Conservation (phyloP, 2,329 filamentous ascomycete species). For the Ophiocordyceps polyrhachis-furcata region DNA sequence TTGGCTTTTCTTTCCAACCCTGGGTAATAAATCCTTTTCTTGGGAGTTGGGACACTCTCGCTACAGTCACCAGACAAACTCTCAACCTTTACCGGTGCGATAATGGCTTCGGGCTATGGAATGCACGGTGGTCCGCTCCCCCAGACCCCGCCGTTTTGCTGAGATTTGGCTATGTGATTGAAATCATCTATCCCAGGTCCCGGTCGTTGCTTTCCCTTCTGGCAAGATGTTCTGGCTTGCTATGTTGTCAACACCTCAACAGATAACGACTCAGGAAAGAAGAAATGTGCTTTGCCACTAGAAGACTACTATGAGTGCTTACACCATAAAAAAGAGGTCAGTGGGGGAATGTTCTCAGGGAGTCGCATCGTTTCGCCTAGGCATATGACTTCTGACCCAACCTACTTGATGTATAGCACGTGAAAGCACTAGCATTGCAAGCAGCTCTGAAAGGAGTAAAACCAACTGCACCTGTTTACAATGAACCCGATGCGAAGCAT, state of each 20-base stretch:
- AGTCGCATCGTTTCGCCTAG: neutral
- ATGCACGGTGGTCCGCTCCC: conserved; percentile 52
- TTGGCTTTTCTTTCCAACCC: too few species aligned
- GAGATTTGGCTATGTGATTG: neutral
- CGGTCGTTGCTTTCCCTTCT: conserved; percentile 91
- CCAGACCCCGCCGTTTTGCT: neutral
- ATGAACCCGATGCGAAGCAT: conserved; percentile 64
- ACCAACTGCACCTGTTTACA: conserved; percentile 56
- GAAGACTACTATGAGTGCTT: conserved; percentile 99
- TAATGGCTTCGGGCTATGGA: conserved; percentile 69
- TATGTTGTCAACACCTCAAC: conserved; percentile 84
- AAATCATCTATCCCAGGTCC: conserved; percentile 23
- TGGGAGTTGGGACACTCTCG: too few species aligned
- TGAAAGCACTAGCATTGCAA: conserved; percentile 63
- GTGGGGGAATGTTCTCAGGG: conserved; percentile 11
- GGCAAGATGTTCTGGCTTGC: conserved; percentile 97
- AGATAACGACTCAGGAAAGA: conserved; percentile 63
- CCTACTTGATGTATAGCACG: conserved; percentile 36
- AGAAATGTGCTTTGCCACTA: conserved; percentile 66
- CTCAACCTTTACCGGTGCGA: neutral
- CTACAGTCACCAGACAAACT: too few species aligned
- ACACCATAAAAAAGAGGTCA: conserved; percentile 96
- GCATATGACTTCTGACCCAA: neutral
- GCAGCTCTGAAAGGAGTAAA: conserved; percentile 68
- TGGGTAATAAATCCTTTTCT: too few species aligned